These are phyloP conservation scores for Boletus holoroseus DNA, from an alignment of 1,284 basidiomycete species.

Conservation along the genomic window DNA sequence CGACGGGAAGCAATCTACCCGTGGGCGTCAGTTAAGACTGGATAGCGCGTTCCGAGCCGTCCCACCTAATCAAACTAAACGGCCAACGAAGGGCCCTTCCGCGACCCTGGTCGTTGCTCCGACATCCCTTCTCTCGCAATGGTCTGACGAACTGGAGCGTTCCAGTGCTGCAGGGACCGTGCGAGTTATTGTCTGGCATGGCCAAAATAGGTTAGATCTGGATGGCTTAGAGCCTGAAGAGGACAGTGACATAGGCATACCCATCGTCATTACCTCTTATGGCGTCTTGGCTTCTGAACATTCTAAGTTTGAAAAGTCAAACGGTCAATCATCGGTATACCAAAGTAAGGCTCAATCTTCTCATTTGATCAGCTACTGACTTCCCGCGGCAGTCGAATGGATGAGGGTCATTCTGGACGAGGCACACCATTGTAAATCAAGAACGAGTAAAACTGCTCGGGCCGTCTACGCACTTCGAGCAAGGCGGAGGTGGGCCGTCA, in stretches of 20 bases:
- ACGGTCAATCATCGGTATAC: slow-evolving; percentile 57
- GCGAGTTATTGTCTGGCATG: slow-evolving; percentile 78
- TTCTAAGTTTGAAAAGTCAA: slow-evolving; percentile 54
- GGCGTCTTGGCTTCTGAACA: slow-evolving; percentile 84
- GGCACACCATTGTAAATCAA: slow-evolving; percentile 93
- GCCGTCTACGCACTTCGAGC: slow-evolving; percentile 84
- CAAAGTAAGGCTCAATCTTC: slow-evolving; percentile 49
- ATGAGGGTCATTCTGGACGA: slow-evolving; percentile 80
- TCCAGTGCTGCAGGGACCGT: slow-evolving; percentile 69
- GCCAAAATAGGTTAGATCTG: slow-evolving; percentile 73
- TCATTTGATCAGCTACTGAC: neutral
- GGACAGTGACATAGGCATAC: slow-evolving; percentile 48
- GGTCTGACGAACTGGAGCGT: slow-evolving; percentile 81
- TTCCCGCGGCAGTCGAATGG: slow-evolving; percentile 58
- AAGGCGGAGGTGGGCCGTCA: slow-evolving; percentile 85
- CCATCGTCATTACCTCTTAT: slow-evolving; percentile 88
- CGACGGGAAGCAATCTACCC: slow-evolving; percentile 33
- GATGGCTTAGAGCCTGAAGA: slow-evolving; percentile 52
- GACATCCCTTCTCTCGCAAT: slow-evolving; percentile 86
- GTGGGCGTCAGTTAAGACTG: slow-evolving; percentile 55
- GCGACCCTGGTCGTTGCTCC: slow-evolving; percentile 93
- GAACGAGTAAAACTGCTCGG: slow-evolving; percentile 84
- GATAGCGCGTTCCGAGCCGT: slow-evolving; percentile 51
- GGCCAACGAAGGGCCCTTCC: slow-evolving; percentile 36
- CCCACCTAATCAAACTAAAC: slow-evolving; percentile 33